These are phyloP conservation scores for Malassezia furfur DNA, from an alignment of 1,284 basidiomycete species.

Conservation along the genomic window DNA sequence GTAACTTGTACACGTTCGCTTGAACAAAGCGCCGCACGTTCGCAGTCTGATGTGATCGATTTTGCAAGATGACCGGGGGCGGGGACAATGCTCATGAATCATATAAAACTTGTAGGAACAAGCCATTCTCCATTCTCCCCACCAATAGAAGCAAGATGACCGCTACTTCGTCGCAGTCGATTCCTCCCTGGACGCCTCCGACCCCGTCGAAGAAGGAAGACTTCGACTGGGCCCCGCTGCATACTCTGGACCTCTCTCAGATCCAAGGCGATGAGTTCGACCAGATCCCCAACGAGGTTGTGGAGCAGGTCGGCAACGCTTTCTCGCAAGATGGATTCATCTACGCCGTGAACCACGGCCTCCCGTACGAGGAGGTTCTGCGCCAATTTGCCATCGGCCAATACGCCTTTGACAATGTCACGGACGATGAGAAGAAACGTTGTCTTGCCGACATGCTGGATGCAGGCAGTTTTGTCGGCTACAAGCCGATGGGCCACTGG, in stretches of 20 bases:
- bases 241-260: slow-evolving; percentile 37
- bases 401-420: slow-evolving; percentile 37
- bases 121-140: not conserved
- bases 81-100: too few species aligned
- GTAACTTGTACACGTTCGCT: too few species aligned
- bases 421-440: slow-evolving; percentile 32
- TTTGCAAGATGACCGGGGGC: too few species aligned
- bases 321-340: slow-evolving; percentile 41
- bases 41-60: too few species aligned
- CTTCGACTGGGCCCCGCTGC: slow-evolving; percentile 44
- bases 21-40: too few species aligned
- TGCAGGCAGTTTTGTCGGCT: slow-evolving; percentile 46
- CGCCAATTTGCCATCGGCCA: slow-evolving; percentile 46
- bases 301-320: slow-evolving; percentile 33
- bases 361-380: slow-evolving; percentile 34
- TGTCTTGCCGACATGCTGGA: slow-evolving; percentile 40
- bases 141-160: not conserved
- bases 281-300: slow-evolving; percentile 29
- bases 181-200: slow-evolving; percentile 38
- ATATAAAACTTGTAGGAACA: not conserved
- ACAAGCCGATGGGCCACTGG: slow-evolving; percentile 52
- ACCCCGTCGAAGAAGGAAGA: slow-evolving; percentile 27
- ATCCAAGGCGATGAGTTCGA: slow-evolving; percentile 38
- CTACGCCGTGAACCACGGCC: slow-evolving; percentile 45
- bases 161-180: not conserved